Evolutionary conservation across 106 monocot genomes (phyloP).

Genomic region (Apostasia shenzhenica): DNA sequence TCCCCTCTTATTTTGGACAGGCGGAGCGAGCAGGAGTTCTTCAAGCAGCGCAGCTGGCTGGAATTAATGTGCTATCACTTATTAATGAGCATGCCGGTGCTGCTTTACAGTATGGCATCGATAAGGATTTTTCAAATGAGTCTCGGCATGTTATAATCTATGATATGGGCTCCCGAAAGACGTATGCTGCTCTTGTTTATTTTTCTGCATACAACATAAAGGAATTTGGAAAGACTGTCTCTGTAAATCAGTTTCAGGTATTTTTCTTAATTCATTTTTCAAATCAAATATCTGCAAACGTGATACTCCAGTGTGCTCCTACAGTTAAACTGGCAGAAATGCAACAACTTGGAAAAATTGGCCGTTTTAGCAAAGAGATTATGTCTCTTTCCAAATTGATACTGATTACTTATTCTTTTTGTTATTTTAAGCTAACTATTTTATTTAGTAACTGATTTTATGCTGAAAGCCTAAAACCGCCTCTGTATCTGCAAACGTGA

Average conservation of each 20-base stretch:
- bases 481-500: neutral
- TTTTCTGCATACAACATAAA: slow-evolving; percentile 81
- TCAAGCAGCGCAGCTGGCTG: slow-evolving; percentile 88
- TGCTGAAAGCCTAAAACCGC: no score
- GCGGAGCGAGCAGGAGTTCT: slow-evolving; percentile 73
- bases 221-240: slow-evolving; percentile 89
- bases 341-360: no score
- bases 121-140: slow-evolving; percentile 83
- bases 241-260: slow-evolving; percentile 92
- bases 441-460: no score
- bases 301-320: neutral
- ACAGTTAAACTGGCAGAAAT: neutral
- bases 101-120: slow-evolving; percentile 95
- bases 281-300: neutral
- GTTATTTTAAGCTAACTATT: no score
- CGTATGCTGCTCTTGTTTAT: slow-evolving; percentile 85
- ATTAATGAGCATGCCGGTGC: slow-evolving; percentile 94
- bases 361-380: no score
- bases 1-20: slow-evolving; percentile 89
- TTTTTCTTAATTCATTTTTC: neutral
- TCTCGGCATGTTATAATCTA: slow-evolving; percentile 87
- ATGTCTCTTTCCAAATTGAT: no score
- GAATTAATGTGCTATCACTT: slow-evolving; percentile 77
- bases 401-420: no score
- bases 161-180: slow-evolving; percentile 88